A percentile compares a stretch with the other conserved stretches of the same genome.
Evolutionary conservation across 306 rosid genomes (phyloP).

Genomic region (Lathyrus aphaca): DNA sequence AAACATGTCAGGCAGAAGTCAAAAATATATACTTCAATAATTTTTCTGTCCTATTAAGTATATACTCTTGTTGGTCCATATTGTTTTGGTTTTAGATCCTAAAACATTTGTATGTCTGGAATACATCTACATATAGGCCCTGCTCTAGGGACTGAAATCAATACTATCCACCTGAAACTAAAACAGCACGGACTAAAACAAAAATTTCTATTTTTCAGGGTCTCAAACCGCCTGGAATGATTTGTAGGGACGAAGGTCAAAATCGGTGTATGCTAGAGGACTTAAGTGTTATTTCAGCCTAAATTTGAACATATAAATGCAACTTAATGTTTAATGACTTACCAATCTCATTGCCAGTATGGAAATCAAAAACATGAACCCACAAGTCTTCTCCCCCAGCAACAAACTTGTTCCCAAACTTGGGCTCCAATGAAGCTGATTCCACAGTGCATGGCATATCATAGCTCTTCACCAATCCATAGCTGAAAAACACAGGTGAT

Average conservation of each 20-base stretch:
- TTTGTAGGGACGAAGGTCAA: background rate
- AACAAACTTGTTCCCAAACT: conserved; percentile 84
- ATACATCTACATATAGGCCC: background rate
- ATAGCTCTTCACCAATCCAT: conserved; percentile 92
- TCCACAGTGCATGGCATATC: conserved; percentile 92
- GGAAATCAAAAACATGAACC: conserved; percentile 91
- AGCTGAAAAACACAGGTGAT: conserved; percentile 54
- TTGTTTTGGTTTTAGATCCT: conserved; percentile 1
- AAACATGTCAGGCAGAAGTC: background rate
- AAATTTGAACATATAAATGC: conserved; percentile 1
- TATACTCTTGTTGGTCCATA: background rate
- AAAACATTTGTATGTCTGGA: background rate
- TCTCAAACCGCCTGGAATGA: background rate
- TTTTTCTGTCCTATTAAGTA: background rate
- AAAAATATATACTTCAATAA: too few relatives aligned
- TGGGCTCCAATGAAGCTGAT: conserved; percentile 95
- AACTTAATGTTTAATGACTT: conserved; percentile 30
- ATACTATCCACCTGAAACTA: background rate
- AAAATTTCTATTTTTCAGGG: background rate
- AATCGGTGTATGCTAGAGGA: background rate
- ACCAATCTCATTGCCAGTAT: conserved; percentile 95
- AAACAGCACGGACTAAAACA: background rate
- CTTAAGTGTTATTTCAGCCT: background rate
- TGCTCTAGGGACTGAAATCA: background rate
- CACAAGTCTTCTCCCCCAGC: conserved; percentile 99